Evolutionary conservation across 257 asterid species (phyloP).

Genomic region (Solanum lignicaule): DNA sequence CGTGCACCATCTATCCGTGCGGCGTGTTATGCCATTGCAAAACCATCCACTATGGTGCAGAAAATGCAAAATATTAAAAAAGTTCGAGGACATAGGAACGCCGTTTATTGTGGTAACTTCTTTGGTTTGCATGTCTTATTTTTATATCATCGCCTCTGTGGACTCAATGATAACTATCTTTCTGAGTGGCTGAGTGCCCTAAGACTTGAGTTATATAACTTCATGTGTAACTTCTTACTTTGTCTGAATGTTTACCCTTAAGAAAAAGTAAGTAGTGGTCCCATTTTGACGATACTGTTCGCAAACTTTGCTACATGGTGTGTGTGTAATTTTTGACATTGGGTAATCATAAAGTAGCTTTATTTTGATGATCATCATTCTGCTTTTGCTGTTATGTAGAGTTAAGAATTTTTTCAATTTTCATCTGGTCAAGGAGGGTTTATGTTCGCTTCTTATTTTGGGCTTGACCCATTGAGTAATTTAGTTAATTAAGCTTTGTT

Average conservation of each 20-base stretch:
- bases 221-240: background rate
- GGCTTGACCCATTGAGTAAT: background rate
- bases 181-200: background rate
- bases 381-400: background rate
- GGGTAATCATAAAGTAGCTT: background rate
- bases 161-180: background rate
- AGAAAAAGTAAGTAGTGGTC: background rate
- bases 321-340: background rate
- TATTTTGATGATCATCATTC: background rate
- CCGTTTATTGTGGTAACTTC: constrained; percentile 84
- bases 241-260: background rate
- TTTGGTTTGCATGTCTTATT: background rate
- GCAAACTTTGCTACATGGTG: background rate
- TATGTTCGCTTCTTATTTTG: background rate
- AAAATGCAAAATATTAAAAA: constrained; percentile 72
- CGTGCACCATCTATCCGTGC: constrained; percentile 88
- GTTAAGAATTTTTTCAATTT: background rate
- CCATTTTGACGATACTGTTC: background rate
- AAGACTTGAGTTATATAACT: background rate
- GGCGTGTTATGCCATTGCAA: constrained; percentile 86
- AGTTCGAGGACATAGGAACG: constrained; percentile 84
- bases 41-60: constrained; percentile 93
- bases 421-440: background rate
- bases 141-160: background rate
- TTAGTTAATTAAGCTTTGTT: background rate